phyloP scores from a whole-genome alignment of 306 rosid species.

The Prunus kanzakura region DNA sequence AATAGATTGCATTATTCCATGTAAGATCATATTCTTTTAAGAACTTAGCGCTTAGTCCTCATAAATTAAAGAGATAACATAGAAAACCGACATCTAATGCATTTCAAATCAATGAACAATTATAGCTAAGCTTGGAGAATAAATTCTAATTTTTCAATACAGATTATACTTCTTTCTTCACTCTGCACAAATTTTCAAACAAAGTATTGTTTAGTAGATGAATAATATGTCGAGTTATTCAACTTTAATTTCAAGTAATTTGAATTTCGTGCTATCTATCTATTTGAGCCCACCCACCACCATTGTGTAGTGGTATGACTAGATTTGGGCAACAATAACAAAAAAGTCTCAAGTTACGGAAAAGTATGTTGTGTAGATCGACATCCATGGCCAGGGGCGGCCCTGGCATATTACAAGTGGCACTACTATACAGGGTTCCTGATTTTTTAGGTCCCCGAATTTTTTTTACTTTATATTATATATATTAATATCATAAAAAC shows the following conservation, averaged over 20 bases:
- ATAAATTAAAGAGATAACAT: too few species aligned
- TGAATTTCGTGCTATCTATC: not conserved
- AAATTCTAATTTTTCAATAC: too few species aligned
- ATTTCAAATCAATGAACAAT: too few species aligned
- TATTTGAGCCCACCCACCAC: not conserved
- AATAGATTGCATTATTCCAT: not conserved
- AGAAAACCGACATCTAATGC: too few species aligned
- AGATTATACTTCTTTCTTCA: too few species aligned
- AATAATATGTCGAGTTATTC: not conserved
- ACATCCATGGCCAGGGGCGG: not conserved
- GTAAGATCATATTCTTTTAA: not conserved
- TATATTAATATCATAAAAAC: too few species aligned
- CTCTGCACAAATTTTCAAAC: too few species aligned
- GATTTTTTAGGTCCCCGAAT: too few species aligned
- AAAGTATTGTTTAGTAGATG: not conserved
- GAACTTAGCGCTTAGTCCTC: too few species aligned
- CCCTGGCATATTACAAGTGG: too few species aligned
- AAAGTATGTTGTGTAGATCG: not conserved
- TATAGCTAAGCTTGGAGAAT: too few species aligned
- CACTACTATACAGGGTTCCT: fast-evolving
- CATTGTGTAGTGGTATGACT: not conserved
- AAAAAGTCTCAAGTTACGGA: not conserved
- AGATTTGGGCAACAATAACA: not conserved
- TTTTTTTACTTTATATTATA: too few species aligned
- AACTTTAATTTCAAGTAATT: not conserved